Evolutionary conservation across 768 basidiomycete species (phyloP).

Genomic region (Trametes cubensis): DNA sequence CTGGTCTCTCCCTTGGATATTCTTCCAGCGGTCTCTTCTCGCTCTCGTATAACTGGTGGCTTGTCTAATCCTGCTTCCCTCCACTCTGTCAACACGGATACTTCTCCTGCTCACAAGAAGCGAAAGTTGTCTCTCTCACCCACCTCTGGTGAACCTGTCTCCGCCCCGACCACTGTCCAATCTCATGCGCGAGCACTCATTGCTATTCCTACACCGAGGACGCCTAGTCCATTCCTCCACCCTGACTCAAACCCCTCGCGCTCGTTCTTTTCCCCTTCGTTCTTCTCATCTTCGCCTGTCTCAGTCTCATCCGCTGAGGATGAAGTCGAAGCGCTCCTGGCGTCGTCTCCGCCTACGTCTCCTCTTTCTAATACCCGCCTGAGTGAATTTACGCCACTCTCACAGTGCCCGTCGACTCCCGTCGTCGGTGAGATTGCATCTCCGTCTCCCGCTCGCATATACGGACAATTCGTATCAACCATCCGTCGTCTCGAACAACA

Average conservation of each 20-base stretch:
- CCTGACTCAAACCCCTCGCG: background rate
- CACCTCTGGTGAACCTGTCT: background rate
- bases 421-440: background rate
- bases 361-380: background rate
- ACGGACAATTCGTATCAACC: too few species aligned
- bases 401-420: too few species aligned
- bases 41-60: too few species aligned
- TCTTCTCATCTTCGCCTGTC: constrained; percentile 3
- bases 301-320: constrained; percentile 1
- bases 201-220: background rate
- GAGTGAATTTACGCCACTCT: too few species aligned
- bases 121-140: background rate
- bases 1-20: too few species aligned
- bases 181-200: background rate
- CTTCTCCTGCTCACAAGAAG: too few species aligned
- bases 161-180: background rate
- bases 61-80: too few species aligned
- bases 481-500: too few species aligned
- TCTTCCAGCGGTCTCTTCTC: too few species aligned
- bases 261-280: constrained; percentile 11
- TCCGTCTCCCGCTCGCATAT: background rate
- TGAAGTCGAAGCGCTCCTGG: constrained; percentile 9
- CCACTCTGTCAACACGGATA: too few species aligned
- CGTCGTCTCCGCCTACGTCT: constrained; percentile 8
- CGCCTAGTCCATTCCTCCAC: background rate